These are phyloP conservation scores for Backusella morwellensis DNA, from an alignment of 192 early-diverging fungal species.

Conservation along the genomic window DNA sequence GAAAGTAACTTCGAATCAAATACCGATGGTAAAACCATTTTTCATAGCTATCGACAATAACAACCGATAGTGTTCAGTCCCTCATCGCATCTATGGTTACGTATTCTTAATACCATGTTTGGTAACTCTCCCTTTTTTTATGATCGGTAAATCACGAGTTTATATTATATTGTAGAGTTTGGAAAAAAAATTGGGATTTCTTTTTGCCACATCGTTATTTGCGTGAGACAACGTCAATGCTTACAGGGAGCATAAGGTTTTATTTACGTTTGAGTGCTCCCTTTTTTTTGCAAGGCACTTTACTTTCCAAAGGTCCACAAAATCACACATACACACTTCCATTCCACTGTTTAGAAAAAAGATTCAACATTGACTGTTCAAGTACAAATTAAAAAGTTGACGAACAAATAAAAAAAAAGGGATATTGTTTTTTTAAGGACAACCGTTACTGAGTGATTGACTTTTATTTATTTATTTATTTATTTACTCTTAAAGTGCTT, in stretches of 20 bases:
- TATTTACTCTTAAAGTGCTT: not conserved
- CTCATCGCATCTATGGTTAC: not conserved
- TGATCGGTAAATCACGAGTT: not conserved
- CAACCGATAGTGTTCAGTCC: too few species aligned
- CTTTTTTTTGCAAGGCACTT: slow-evolving; percentile 2
- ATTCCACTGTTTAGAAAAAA: not conserved
- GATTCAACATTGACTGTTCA: not conserved
- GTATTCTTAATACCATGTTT: not conserved
- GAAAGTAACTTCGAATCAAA: not conserved
- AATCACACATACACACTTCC: not conserved
- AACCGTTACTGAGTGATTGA: not conserved
- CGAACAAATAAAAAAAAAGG: not conserved
- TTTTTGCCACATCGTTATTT: not conserved
- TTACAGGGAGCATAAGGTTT: not conserved
- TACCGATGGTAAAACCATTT: not conserved
- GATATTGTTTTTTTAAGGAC: not conserved
- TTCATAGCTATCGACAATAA: too few species aligned
- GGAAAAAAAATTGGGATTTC: not conserved
- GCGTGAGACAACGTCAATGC: not conserved
- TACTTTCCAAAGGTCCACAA: not conserved
- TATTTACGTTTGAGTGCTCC: not conserved
- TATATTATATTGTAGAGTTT: not conserved
- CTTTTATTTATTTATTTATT: not conserved
- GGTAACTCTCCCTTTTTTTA: not conserved
- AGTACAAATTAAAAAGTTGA: not conserved